These are phyloP conservation scores for Aspergillus caelatus DNA, from an alignment of 2,329 filamentous ascomycete genomes.

Conservation along the genomic window DNA sequence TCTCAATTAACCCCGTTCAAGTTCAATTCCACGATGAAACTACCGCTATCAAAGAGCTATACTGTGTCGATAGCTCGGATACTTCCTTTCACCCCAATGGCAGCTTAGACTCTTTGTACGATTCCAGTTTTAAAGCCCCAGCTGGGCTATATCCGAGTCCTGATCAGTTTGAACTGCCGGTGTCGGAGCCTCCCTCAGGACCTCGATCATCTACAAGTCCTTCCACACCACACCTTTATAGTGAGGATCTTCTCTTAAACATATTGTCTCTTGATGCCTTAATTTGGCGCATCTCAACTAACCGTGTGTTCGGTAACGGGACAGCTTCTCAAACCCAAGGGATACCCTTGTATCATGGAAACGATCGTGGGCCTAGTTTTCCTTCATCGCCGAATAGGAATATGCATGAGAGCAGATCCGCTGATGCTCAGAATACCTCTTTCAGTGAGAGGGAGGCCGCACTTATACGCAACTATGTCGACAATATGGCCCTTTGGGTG, in stretches of 20 bases:
- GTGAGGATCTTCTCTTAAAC: too few relatives aligned
- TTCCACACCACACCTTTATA: background rate
- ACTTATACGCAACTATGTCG: slow-evolving; percentile 33
- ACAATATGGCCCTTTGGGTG: slow-evolving; percentile 39
- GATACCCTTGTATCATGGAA: background rate
- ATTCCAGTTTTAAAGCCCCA: background rate
- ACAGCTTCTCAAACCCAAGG: background rate
- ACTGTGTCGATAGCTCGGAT: slow-evolving; percentile 5
- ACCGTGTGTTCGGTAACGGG: background rate
- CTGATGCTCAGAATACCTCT: background rate
- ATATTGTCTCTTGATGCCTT: background rate
- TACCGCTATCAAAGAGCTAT: slow-evolving; percentile 17
- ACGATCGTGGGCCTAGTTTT: background rate
- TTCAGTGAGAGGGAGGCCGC: slow-evolving; percentile 25
- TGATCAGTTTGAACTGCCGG: background rate
- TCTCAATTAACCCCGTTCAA: slow-evolving; percentile 4
- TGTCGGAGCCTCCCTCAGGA: background rate
- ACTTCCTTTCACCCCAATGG: background rate
- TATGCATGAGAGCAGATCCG: background rate
- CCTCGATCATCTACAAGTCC: background rate
- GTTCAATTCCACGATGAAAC: slow-evolving; percentile 30
- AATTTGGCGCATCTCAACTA: background rate
- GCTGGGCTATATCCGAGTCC: background rate
- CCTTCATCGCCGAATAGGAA: background rate
- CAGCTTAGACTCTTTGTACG: background rate